A percentile compares a stretch with the other conserved stretches of the same genome.
Conservation (phyloP, 306 rosid genomes). For the Gastrolobium villosum region DNA sequence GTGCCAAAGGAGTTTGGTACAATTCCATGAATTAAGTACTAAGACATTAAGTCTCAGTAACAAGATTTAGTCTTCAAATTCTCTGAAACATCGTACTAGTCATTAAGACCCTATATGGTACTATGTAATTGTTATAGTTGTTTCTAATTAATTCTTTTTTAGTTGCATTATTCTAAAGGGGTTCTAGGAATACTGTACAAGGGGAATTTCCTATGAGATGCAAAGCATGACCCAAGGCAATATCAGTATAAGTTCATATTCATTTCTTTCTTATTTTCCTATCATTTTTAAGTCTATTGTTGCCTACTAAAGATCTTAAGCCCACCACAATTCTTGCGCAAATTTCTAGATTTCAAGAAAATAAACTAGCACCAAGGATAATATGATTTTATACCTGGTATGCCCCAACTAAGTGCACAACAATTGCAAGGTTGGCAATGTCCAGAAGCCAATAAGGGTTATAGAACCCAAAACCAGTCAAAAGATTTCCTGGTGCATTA, state of each 20-base stretch:
- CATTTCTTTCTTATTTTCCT: no score
- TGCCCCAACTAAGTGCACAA: conserved; percentile 80
- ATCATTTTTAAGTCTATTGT: no score
- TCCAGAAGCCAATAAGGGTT: conserved; percentile 84
- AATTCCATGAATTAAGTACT: no score
- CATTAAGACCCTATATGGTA: not conserved
- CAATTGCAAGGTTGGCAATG: conserved; percentile 76
- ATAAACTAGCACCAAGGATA: not conserved
- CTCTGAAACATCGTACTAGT: not conserved
- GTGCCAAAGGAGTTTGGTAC: no score
- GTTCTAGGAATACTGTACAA: no score
- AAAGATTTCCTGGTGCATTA: conserved; percentile 72
- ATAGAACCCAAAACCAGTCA: conserved; percentile 87
- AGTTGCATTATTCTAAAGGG: no score
- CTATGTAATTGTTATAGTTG: no score
- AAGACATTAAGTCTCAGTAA: no score
- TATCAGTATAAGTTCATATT: no score
- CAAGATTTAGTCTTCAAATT: not conserved
- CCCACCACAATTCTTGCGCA: not conserved
- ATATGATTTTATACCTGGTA: conserved; percentile 62
- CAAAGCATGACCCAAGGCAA: no score
- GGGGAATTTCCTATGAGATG: no score
- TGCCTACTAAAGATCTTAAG: not conserved
- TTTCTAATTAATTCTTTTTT: no score
- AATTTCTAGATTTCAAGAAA: not conserved